Conservation (phyloP, 768 basidiomycete genomes). For the Panaeolus cyanescens region DNA sequence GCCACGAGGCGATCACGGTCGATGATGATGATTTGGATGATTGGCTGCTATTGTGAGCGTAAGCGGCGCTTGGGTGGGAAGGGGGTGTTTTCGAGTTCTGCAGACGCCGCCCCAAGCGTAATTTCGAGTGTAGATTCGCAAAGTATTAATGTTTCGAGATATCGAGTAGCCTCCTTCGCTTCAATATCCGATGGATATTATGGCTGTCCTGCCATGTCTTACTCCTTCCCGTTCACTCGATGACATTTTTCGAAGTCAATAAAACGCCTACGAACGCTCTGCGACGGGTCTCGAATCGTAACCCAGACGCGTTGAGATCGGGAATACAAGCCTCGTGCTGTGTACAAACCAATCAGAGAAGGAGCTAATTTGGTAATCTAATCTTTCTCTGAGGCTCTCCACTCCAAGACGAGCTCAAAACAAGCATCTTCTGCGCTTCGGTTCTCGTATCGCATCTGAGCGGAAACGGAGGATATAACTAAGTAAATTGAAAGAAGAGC, state of each 20-base stretch:
- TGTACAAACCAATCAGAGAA: neutral
- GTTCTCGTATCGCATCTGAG: conserved; percentile 1
- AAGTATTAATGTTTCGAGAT: neutral
- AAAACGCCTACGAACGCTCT: neutral
- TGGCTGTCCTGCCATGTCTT: neutral
- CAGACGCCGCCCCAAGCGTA: neutral
- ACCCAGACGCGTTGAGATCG: neutral
- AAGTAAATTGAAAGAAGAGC: neutral
- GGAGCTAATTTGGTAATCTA: neutral
- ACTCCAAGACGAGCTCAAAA: neutral
- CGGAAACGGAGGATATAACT: neutral
- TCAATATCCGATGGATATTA: neutral
- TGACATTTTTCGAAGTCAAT: neutral
- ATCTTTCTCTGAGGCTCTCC: neutral
- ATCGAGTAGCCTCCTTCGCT: neutral
- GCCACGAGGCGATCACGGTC: conserved; percentile 1
- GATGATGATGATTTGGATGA: no score
- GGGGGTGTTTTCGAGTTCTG: neutral
- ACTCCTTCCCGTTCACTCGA: neutral
- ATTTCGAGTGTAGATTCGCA: neutral
- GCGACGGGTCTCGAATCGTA: neutral
- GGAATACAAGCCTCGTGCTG: neutral
- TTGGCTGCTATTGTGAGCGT: neutral
- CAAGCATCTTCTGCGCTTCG: neutral
- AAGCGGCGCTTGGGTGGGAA: neutral